Evolutionary conservation across 108 stramenopile genomes (phyloP), one percentile per base, ranked within the genome.

Genomic region (Cyclotella distinguenda): DNA sequence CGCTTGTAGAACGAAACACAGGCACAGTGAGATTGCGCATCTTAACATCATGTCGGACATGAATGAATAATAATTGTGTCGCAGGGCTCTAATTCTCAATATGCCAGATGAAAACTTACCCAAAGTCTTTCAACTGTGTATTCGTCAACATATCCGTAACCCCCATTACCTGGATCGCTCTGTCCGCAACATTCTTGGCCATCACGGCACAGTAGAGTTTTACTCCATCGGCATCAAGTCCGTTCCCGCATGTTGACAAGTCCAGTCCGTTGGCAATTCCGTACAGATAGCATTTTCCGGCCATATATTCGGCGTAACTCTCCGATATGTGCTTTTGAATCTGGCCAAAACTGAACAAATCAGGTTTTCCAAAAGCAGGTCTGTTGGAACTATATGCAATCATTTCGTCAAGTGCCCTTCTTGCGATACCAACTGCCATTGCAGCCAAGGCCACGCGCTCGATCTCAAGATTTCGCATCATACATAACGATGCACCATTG

Each of bases 391-490:
- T 90, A 72, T 99, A 98, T 3, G 48, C 22, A 28, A 82, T 94
- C 96, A 98, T 98, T 68, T 88, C 90, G 66, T 98, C 96, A 45
- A 98, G 53, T 44, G 82, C 84, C 8, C 97, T 82, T 9, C 96
- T 82, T 6, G 97, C 97, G 58, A 98, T 95, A 1, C 96, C 97
- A 6, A 95, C 36, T 10, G 86, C 88, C 97, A 98, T 98, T 27
- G 99, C 97, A 13, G 96, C 99, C 26, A 99, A 76, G 16, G 92
- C 94, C 11, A 99, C 65, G 23, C 97, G 85, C 61, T 99, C 99
- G 48, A 99, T 94, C 75, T 99, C 99, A 47, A 99, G 79, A 68
- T 99, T 99, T 42, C 97, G 75, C 99, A 99, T 98, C 99, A 99
- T 99, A 65, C 96, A 97, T 0, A 96, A 25, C 13, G 93, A 83